Base-by-base conservation (phyloP, 2,329 filamentous ascomycete genomes). In the Aspergillus floridensis region DNA sequence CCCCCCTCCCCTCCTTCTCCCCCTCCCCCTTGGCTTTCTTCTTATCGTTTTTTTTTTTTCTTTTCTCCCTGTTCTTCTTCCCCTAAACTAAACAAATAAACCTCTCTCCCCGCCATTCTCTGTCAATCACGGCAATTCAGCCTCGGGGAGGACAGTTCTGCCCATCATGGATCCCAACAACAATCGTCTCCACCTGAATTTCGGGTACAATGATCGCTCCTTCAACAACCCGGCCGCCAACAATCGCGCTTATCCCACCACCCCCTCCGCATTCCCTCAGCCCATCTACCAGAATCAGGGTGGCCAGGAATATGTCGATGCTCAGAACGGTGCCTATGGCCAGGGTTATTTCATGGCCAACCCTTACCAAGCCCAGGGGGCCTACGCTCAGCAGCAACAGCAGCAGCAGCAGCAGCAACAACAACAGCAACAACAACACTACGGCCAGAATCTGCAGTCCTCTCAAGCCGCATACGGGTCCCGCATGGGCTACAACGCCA, bases 181-280 rank as follows among this genome's bases (percentile, higher is more conserved):
- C 76, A 78, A 77, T 63, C 77, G 78, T 60, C 72, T 78, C 57
- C 76, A 79, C 62, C 70, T 80, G 70, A 79, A 80, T 69, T 80
- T 80, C 69, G 78, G 78, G 63, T 81, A 79, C 72, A 88, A 84
- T 76, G 84, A 84, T 73, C 87, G 86, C 76, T 85, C 88, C 68
- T 86, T 86, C 70, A 83, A 86, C 60, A 58, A 59, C 51, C 64
- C 65, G 26, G 80, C 82, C 62, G 77, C 85, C 70, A 83, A 82
- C 74, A 88, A 89, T 74, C 84, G 88, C 73, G 82, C 86, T 66
- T 92, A 91, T 82, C 90, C 89, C 67, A 92, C 93, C 56, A 97
- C 93, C 10, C 93, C 93, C 55, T 97, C 93, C 65, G 96, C 93
- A 60, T 98, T 98, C 73, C 93, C 93, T 12, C 93, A 98, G 79